phyloP scores from a whole-genome alignment of 2,329 filamentous ascomycete genomes.

The Scytalidium sp. region DNA sequence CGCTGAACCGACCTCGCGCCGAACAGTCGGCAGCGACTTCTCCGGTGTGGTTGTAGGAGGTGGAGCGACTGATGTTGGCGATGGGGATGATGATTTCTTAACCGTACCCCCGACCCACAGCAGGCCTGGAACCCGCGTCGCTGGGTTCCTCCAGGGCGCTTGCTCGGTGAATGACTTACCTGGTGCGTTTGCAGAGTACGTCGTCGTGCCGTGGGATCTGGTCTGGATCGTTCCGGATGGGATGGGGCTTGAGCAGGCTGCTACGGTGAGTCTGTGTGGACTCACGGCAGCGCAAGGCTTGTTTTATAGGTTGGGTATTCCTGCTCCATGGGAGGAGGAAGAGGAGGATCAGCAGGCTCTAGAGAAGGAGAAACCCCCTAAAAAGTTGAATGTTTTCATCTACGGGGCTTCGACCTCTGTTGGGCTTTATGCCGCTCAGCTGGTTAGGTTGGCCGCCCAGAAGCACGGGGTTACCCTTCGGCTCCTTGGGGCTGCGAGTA shows the following conservation, averaged over 20 bases:
- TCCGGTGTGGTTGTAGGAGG: conserved; percentile 30
- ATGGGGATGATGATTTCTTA: too few species aligned
- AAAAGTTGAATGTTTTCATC: too few species aligned
- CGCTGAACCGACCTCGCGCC: conserved; percentile 24
- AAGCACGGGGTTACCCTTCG: too few species aligned
- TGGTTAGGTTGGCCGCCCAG: too few species aligned
- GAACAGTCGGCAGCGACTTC: conserved; percentile 39
- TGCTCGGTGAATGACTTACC: conserved; percentile 38
- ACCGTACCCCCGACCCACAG: too few species aligned
- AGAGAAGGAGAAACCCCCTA: too few species aligned
- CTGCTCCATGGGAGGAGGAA: conserved; percentile 29
- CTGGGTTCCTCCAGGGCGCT: conserved; percentile 41
- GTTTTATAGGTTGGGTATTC: conserved; percentile 34
- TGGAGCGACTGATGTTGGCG: too few species aligned
- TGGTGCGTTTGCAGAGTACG: conserved; percentile 41
- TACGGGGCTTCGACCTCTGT: too few species aligned
- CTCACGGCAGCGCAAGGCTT: conserved; percentile 41
- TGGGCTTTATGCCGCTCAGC: too few species aligned
- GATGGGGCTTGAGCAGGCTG: conserved; percentile 33
- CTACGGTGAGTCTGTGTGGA: conserved; percentile 36
- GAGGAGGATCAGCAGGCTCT: conserved; percentile 16
- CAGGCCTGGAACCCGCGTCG: conserved; percentile 31
- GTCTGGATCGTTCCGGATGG: conserved; percentile 33
- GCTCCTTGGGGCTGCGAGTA: too few species aligned
- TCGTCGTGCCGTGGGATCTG: conserved; percentile 33